Conservation (phyloP, 2,329 filamentous ascomycete species). For the Trichothecium roseum region DNA sequence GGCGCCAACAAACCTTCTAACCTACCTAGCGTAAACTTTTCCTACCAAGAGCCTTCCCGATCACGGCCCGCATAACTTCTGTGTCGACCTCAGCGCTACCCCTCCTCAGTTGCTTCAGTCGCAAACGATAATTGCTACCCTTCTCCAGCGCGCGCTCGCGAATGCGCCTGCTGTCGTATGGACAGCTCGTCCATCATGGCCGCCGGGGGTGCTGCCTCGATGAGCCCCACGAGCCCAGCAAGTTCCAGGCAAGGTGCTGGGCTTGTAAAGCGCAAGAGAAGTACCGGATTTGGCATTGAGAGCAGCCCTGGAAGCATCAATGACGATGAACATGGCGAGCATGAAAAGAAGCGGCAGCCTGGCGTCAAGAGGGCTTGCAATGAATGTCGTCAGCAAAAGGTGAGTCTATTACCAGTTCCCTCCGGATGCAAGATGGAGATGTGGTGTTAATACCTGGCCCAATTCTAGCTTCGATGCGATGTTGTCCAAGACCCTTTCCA, state of each 20-base stretch:
- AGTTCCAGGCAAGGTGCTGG: slow-evolving; percentile 40
- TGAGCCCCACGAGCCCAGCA: slow-evolving; percentile 45
- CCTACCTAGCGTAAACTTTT: no score
- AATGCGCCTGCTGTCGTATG: slow-evolving; percentile 22
- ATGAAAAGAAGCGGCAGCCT: slow-evolving; percentile 53
- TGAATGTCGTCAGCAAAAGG: slow-evolving; percentile 79
- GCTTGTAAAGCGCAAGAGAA: slow-evolving; percentile 46
- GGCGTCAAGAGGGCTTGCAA: slow-evolving; percentile 74
- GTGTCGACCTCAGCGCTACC: no score
- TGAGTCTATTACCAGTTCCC: slow-evolving; percentile 29
- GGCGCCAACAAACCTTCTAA: no score
- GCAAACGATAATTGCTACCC: no score
- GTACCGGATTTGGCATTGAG: slow-evolving; percentile 40
- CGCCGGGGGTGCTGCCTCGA: slow-evolving; percentile 35
- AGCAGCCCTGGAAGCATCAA: slow-evolving; percentile 51
- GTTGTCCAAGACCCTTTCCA: slow-evolving; percentile 73
- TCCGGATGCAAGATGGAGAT: slow-evolving; percentile 5
- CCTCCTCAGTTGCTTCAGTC: no score
- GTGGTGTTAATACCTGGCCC: no score
- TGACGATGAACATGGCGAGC: slow-evolving; percentile 43
- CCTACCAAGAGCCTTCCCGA: no score
- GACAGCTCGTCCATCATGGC: slow-evolving; percentile 36
- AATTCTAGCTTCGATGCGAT: slow-evolving; percentile 63
- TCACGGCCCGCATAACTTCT: no score
- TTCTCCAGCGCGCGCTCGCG: no score